phyloP scores from a whole-genome alignment of 2,329 filamentous ascomycete genomes.

The Phaeoacremonium minimum region DNA sequence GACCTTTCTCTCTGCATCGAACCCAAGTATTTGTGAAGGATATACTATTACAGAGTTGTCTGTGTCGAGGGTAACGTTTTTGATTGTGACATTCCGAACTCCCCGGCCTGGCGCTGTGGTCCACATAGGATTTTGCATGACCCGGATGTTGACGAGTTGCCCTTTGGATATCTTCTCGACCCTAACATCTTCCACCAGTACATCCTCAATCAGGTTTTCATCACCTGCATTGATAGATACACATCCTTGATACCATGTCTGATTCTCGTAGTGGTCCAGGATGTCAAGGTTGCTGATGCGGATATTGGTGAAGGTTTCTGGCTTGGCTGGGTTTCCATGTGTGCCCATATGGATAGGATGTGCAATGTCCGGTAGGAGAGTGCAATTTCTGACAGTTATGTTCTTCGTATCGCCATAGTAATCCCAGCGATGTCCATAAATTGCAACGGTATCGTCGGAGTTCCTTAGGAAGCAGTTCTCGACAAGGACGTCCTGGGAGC shows the following conservation, averaged over 20 bases:
- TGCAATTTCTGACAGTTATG: constrained; percentile 23
- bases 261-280: constrained; percentile 27
- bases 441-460: constrained; percentile 28
- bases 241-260: constrained; percentile 27
- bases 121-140: constrained; percentile 27
- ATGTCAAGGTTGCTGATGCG: constrained; percentile 27
- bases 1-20: no score
- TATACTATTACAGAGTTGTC: constrained; percentile 1
- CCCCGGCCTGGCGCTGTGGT: constrained; percentile 25
- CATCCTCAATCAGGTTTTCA: constrained; percentile 22
- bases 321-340: constrained; percentile 24
- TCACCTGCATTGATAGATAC: constrained; percentile 27
- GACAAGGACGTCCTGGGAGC: constrained; percentile 15
- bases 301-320: constrained; percentile 23
- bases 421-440: constrained; percentile 25
- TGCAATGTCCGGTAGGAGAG: constrained; percentile 23
- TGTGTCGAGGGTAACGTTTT: constrained; percentile 11
- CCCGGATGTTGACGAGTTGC: constrained; percentile 25
- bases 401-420: constrained; percentile 25
- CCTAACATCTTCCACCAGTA: constrained; percentile 21
- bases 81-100: constrained; percentile 22
- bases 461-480: constrained; percentile 28
- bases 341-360: constrained; percentile 29
- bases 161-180: constrained; percentile 24
- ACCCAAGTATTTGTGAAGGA: no score